Evolutionary conservation across 2,329 filamentous ascomycete species (phyloP).

Genomic region (Coniella lustricola): DNA sequence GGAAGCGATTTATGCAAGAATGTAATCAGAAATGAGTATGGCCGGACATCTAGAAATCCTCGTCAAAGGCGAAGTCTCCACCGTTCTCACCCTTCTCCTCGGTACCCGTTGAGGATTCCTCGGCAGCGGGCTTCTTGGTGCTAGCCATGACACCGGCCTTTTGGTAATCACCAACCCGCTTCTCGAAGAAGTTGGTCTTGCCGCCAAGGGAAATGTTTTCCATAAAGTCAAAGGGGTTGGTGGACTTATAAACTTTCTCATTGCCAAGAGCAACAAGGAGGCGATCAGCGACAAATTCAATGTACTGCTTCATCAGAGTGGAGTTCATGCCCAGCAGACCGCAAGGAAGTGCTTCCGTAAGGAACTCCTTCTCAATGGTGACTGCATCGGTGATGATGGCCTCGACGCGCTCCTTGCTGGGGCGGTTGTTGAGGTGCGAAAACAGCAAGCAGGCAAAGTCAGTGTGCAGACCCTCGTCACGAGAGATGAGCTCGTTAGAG

Average conservation of each 20-base stretch:
- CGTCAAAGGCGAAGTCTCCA: constrained; percentile 87
- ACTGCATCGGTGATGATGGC: constrained; percentile 94
- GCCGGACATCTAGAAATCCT: constrained; percentile 72
- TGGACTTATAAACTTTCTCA: constrained; percentile 83
- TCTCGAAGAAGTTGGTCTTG: constrained; percentile 99
- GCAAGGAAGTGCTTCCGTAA: constrained; percentile 89
- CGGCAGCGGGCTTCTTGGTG: constrained; percentile 59
- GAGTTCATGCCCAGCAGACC: constrained; percentile 97
- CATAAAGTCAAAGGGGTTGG: constrained; percentile 99
- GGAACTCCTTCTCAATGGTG: constrained; percentile 91
- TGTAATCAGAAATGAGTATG: constrained; percentile 11
- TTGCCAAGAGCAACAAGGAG: constrained; percentile 90
- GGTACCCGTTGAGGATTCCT: constrained; percentile 34
- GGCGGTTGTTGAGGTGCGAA: constrained; percentile 92
- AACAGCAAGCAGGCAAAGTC: constrained; percentile 97
- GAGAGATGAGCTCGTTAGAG: constrained; percentile 99
- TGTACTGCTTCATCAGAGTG: constrained; percentile 98
- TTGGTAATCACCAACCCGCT: constrained; percentile 98
- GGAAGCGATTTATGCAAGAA: constrained; percentile 1
- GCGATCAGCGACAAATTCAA: constrained; percentile 97
- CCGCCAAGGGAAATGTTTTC: constrained; percentile 98
- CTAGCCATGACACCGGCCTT: constrained; percentile 98
- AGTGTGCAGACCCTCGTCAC: constrained; percentile 98
- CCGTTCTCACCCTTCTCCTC: constrained; percentile 50
- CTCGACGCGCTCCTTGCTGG: constrained; percentile 71